Evolutionary conservation across 2,329 filamentous ascomycete genomes (phyloP).

Genomic region (Fusarium citri): DNA sequence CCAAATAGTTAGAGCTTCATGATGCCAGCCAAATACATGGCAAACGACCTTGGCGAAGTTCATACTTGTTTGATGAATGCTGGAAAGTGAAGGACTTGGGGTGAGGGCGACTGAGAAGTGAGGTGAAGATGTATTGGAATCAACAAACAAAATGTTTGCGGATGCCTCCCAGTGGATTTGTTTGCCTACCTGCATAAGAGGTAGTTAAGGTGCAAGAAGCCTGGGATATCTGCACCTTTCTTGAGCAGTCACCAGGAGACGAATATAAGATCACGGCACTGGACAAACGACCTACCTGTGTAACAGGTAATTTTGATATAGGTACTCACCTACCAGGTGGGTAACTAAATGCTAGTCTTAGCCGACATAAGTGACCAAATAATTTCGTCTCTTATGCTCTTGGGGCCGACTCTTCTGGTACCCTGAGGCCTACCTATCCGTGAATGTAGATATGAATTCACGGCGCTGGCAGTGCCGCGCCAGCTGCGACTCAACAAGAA

Average conservation of each 20-base stretch:
- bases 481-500: too few relatives aligned
- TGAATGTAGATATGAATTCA: neutral
- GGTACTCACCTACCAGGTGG: too few relatives aligned
- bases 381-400: too few relatives aligned
- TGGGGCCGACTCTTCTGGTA: too few relatives aligned
- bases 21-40: neutral
- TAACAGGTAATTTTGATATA: too few relatives aligned
- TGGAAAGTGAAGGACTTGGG: neutral
- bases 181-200: neutral
- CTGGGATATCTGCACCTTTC: too few relatives aligned
- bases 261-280: neutral
- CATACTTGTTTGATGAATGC: neutral
- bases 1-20: neutral
- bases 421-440: too few relatives aligned
- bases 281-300: neutral
- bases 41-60: neutral
- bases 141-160: neutral
- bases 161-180: neutral
- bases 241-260: neutral
- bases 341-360: too few relatives aligned
- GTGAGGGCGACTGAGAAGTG: neutral
- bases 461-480: neutral
- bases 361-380: too few relatives aligned
- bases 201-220: too few relatives aligned
- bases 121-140: neutral